Conservation (phyloP, 2,329 filamentous ascomycete genomes). For the Juglanconis juglandina region DNA sequence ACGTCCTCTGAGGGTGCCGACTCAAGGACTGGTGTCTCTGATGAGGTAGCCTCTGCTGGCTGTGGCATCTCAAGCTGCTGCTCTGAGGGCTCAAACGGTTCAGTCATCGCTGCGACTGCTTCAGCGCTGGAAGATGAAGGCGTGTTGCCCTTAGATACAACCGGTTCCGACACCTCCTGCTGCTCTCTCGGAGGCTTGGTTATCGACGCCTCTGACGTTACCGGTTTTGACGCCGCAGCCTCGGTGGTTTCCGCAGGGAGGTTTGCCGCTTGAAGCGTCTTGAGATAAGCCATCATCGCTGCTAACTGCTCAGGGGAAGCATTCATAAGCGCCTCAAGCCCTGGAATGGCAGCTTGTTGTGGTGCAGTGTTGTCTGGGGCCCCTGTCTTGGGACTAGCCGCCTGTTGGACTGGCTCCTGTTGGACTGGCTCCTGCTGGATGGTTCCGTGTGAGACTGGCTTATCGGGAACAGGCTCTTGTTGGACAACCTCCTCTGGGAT, state of each 20-base stretch:
- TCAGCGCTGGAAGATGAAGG: neutral
- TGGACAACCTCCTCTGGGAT: too few species aligned
- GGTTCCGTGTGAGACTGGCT: neutral
- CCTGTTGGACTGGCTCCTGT: neutral
- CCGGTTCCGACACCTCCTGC: neutral
- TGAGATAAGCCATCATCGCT: conserved; percentile 1
- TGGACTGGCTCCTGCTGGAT: neutral
- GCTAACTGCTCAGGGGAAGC: conserved; percentile 1
- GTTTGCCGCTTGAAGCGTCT: neutral
- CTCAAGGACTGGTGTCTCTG: neutral
- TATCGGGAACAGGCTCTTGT: neutral
- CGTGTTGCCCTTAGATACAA: neutral
- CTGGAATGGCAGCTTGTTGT: neutral
- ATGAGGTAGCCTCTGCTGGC: neutral
- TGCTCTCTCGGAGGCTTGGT: neutral
- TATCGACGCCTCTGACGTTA: neutral
- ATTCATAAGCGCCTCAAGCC: neutral
- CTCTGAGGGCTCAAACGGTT: neutral
- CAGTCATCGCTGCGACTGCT: neutral
- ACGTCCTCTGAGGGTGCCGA: neutral
- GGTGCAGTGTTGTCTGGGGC: neutral
- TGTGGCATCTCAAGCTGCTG: neutral
- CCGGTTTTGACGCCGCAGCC: neutral
- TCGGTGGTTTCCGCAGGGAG: neutral
- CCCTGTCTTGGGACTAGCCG: neutral